Conservation (phyloP, 371 early-diverging fungal genomes). For the Parasitella parasitica region DNA sequence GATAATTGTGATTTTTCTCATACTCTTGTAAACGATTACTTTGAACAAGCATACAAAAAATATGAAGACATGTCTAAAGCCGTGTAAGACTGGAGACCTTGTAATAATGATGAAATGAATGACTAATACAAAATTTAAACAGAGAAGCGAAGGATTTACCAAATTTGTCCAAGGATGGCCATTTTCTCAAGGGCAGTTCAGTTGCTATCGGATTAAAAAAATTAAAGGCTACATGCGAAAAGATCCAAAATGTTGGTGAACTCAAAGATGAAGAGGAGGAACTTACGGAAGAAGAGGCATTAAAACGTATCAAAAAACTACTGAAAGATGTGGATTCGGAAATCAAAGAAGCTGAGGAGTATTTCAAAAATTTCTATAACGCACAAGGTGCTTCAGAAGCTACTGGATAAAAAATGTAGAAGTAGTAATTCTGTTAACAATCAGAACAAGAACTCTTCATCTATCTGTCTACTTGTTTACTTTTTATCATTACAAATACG, state of each 20-base stretch:
- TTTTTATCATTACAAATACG: not conserved
- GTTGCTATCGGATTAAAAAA: conserved; percentile 85
- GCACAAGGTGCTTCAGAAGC: conserved; percentile 49
- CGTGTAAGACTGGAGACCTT: conserved; percentile 55
- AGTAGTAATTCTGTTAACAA: not conserved
- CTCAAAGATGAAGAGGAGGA: conserved; percentile 66
- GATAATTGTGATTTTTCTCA: conserved; percentile 76
- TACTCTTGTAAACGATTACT: conserved; percentile 71
- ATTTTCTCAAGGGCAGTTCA: conserved; percentile 91
- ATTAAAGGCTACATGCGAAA: conserved; percentile 82
- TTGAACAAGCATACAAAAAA: conserved; percentile 73
- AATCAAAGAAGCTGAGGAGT: conserved; percentile 75
- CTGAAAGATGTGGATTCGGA: too few relatives aligned
- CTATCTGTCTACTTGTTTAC: not conserved
- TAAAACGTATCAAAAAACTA: conserved; percentile 58
- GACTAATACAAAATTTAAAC: conserved; percentile 6
- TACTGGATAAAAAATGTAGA: conserved; percentile 24
- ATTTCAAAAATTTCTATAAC: conserved; percentile 74
- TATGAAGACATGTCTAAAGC: conserved; percentile 66
- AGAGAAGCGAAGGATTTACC: conserved; percentile 69
- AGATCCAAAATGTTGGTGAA: conserved; percentile 84
- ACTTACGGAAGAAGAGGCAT: conserved; percentile 62
- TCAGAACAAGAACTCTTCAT: not conserved
- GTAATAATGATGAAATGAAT: not conserved
- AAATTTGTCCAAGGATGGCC: conserved; percentile 78